These are phyloP conservation scores for Fusarium palustre DNA, from an alignment of 2,329 filamentous ascomycete species.

Conservation along the genomic window DNA sequence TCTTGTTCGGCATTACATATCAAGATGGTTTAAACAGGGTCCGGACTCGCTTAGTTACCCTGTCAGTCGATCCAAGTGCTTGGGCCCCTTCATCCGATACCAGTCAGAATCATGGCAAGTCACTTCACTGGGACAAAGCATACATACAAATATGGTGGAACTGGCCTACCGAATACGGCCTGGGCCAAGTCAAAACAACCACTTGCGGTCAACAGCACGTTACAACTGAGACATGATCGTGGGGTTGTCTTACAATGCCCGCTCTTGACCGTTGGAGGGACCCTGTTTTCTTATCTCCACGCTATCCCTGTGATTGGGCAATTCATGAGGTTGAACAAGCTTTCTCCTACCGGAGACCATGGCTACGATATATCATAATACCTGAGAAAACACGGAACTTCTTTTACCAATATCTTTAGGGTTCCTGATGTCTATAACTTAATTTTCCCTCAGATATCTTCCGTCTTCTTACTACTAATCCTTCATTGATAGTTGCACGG, in stretches of 20 bases:
- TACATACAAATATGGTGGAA: background rate
- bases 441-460: background rate
- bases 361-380: background rate
- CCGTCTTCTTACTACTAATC: background rate
- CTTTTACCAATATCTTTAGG: background rate
- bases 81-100: constrained; percentile 18
- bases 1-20: constrained; percentile 21
- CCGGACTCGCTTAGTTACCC: constrained; percentile 33
- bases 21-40: constrained; percentile 35
- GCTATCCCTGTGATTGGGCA: constrained; percentile 23
- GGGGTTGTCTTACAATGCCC: constrained; percentile 23
- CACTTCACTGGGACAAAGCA: background rate
- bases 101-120: constrained; percentile 1
- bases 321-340: constrained; percentile 14
- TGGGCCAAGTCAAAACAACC: constrained; percentile 11
- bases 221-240: constrained; percentile 16
- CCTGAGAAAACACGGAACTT: background rate
- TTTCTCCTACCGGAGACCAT: background rate
- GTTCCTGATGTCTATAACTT: background rate
- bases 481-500: background rate
- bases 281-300: constrained; percentile 27
- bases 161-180: constrained; percentile 5
- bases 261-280: constrained; percentile 28
- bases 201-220: constrained; percentile 14
- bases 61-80: constrained; percentile 37